Percentiles rank a stretch among this genome's conserved stretches.
These are phyloP conservation scores for Fusarium anguioides DNA, from an alignment of 2,329 filamentous ascomycete species.

Conservation along the genomic window DNA sequence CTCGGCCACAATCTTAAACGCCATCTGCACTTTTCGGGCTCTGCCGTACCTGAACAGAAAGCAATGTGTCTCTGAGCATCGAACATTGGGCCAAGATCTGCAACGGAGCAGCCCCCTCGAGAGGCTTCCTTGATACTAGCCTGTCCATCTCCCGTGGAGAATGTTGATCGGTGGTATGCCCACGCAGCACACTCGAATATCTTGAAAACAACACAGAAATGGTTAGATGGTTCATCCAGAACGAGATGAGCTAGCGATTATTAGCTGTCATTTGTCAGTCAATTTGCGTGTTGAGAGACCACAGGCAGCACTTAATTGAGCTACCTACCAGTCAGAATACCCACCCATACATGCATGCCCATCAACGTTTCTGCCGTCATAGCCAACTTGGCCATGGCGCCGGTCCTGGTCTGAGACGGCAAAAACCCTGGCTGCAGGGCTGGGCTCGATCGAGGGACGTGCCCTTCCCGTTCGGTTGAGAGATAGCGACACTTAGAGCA, in stretches of 20 bases:
- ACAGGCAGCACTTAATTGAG: not conserved
- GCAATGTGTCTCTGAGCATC: constrained; percentile 16
- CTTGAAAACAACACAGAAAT: not conserved
- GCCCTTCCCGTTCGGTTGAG: constrained; percentile 40
- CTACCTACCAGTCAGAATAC: constrained; percentile 15
- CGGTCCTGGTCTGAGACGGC: constrained; percentile 29
- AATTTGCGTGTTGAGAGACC: not conserved
- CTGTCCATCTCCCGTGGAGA: constrained; percentile 30
- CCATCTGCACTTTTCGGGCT: constrained; percentile 38
- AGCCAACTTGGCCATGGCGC: constrained; percentile 31
- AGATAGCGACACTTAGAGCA: constrained; percentile 27
- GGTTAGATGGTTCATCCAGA: constrained; percentile 10
- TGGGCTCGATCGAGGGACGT: constrained; percentile 36
- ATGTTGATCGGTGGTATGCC: constrained; percentile 7
- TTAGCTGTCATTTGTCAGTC: constrained; percentile 18
- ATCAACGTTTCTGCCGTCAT: constrained; percentile 37
- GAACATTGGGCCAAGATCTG: constrained; percentile 30
- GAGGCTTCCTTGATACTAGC: constrained; percentile 19
- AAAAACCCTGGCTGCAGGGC: constrained; percentile 39
- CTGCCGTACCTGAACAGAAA: constrained; percentile 23
- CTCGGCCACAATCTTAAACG: constrained; percentile 14
- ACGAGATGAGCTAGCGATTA: constrained; percentile 5
- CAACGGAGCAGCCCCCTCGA: constrained; percentile 19
- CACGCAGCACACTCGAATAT: not conserved
- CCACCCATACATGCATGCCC: constrained; percentile 33